Conservation (phyloP, 306 rosid genomes). For the Prunus armeniaca region DNA sequence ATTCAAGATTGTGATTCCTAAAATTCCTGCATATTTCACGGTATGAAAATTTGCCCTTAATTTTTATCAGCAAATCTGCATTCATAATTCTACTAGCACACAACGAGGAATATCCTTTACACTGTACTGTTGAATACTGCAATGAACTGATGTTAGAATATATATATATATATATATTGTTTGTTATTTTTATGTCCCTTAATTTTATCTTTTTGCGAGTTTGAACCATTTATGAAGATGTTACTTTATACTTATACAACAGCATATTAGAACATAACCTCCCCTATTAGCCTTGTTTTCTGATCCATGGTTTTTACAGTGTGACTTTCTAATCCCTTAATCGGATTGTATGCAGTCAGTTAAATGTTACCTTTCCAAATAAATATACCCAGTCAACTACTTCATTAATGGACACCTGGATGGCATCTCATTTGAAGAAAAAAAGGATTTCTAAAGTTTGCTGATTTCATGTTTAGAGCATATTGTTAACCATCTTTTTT, state of each 20-base stretch:
- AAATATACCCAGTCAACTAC: background rate
- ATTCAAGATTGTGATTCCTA: constrained; percentile 66
- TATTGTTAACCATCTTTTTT: background rate
- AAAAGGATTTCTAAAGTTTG: background rate
- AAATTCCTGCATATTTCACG: constrained; percentile 76
- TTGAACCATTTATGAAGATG: background rate
- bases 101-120: background rate
- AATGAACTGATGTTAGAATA: background rate
- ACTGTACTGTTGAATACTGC: background rate
- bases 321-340: background rate
- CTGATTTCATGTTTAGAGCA: background rate
- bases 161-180: background rate
- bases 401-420: background rate
- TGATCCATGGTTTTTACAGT: background rate
- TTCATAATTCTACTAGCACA: background rate
- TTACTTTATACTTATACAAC: background rate
- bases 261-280: too few relatives aligned
- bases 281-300: too few relatives aligned
- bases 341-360: background rate
- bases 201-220: background rate
- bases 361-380: background rate
- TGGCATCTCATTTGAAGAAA: background rate
- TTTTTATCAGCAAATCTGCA: constrained; percentile 9
- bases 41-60: constrained; percentile 29
- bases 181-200: background rate